phyloP scores from a whole-genome alignment of 169 alveolate genomes.

The Eimeria mitis region DNA sequence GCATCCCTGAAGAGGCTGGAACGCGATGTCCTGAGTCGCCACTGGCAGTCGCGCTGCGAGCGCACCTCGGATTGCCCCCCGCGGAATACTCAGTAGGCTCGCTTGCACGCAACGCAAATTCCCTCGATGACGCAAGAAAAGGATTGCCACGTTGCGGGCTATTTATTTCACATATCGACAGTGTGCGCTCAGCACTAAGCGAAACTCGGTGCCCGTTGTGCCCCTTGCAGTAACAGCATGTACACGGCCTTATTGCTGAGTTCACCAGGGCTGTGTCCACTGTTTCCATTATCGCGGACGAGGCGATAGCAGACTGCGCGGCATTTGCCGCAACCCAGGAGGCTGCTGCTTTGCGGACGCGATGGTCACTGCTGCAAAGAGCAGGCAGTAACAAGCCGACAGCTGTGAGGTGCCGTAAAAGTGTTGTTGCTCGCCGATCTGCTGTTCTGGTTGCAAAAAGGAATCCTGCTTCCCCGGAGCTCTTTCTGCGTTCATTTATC shows the following conservation, averaged over 20 bases:
- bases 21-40: not conserved
- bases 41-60: not conserved
- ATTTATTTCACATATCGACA: not conserved
- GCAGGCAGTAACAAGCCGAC: slow-evolving; percentile 62
- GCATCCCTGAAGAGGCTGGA: not conserved
- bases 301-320: slow-evolving; percentile 40
- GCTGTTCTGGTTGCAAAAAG: slow-evolving; percentile 26
- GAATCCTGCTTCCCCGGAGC: slow-evolving; percentile 47
- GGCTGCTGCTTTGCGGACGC: slow-evolving; percentile 63
- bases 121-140: not conserved
- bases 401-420: slow-evolving; percentile 42
- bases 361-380: slow-evolving; percentile 34
- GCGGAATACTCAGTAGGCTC: not conserved
- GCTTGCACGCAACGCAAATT: not conserved
- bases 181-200: not conserved
- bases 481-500: slow-evolving; percentile 75
- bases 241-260: slow-evolving; percentile 23
- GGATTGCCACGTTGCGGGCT: not conserved
- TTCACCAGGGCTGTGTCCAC: slow-evolving; percentile 43
- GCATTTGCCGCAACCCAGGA: slow-evolving; percentile 63
- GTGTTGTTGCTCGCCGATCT: slow-evolving; percentile 22
- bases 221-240: slow-evolving; percentile 52
- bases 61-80: not conserved
- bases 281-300: slow-evolving; percentile 59
- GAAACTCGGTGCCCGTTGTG: slow-evolving; percentile 23